Evolutionary conservation across 768 basidiomycete genomes (phyloP).

Genomic region (Gloeopeniophorella convolvens): DNA sequence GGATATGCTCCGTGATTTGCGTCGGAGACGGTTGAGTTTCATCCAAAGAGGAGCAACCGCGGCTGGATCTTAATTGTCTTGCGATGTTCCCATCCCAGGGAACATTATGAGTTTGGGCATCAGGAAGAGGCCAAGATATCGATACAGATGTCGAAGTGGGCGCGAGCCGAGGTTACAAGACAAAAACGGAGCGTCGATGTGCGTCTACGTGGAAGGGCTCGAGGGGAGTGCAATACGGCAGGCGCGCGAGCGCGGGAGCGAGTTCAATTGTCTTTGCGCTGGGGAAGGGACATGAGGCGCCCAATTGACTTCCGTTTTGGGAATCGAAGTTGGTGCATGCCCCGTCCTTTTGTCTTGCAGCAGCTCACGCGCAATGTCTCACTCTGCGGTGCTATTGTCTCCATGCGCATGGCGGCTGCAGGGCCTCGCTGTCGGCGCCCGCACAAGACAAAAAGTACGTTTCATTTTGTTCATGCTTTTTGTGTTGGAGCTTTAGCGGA

Average conservation of each 20-base stretch:
- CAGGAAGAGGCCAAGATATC: too few relatives aligned
- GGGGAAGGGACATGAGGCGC: conserved; percentile 4
- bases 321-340: conserved; percentile 5
- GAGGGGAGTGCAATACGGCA: background rate
- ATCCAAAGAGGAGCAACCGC: too few relatives aligned
- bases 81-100: too few relatives aligned
- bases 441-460: conserved; percentile 8
- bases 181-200: too few relatives aligned
- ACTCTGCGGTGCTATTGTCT: conserved; percentile 16
- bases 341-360: conserved; percentile 20
- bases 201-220: too few relatives aligned
- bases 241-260: background rate
- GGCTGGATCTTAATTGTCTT: too few relatives aligned
- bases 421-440: background rate
- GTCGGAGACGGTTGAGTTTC: too few relatives aligned
- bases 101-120: too few relatives aligned
- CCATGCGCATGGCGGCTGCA: background rate
- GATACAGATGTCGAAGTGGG: too few relatives aligned
- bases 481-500: background rate
- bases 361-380: conserved; percentile 11
- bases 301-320: background rate
- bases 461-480: conserved; percentile 4
- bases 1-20: too few relatives aligned
- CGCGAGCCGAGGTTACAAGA: too few relatives aligned
- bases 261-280: conserved; percentile 14